Conservation (phyloP, 768 basidiomycete species). For the Phylloporus sp. region DNA sequence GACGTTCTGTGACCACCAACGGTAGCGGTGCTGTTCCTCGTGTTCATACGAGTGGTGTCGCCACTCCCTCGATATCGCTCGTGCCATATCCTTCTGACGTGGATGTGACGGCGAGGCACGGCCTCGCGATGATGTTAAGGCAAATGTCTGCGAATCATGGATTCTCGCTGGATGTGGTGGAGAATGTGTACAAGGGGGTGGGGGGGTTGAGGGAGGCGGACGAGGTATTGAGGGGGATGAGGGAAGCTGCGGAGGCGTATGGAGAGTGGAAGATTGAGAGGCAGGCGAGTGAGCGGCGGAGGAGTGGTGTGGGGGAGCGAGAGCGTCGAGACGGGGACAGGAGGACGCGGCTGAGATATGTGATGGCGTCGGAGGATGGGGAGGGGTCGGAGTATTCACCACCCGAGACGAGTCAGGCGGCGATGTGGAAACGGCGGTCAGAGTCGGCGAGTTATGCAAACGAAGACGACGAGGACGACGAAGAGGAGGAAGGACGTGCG, state of each 20-base stretch:
- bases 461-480: not conserved
- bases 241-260: conserved; percentile 31
- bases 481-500: conserved; percentile 9
- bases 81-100: conserved; percentile 14
- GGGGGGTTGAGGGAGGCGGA: conserved; percentile 37
- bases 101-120: conserved; percentile 18
- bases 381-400: conserved; percentile 24
- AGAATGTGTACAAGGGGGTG: conserved; percentile 32
- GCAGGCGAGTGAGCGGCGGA: not conserved
- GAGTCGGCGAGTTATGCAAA: not conserved
- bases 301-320: not conserved
- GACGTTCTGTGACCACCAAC: not conserved
- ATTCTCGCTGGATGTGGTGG: conserved; percentile 38
- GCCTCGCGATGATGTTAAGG: conserved; percentile 30
- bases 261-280: conserved; percentile 16
- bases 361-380: conserved; percentile 10
- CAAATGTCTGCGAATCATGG: conserved; percentile 44
- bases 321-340: not conserved
- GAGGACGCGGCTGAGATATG: conserved; percentile 7
- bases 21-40: not conserved
- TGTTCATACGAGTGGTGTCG: too few relatives aligned
- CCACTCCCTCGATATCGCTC: not conserved
- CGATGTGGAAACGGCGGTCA: conserved; percentile 21
- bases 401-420: conserved; percentile 26
- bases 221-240: conserved; percentile 35